phyloP scores from a whole-genome alignment of 202 grass and related monocot species.

The Hordeum pubiflorum region DNA sequence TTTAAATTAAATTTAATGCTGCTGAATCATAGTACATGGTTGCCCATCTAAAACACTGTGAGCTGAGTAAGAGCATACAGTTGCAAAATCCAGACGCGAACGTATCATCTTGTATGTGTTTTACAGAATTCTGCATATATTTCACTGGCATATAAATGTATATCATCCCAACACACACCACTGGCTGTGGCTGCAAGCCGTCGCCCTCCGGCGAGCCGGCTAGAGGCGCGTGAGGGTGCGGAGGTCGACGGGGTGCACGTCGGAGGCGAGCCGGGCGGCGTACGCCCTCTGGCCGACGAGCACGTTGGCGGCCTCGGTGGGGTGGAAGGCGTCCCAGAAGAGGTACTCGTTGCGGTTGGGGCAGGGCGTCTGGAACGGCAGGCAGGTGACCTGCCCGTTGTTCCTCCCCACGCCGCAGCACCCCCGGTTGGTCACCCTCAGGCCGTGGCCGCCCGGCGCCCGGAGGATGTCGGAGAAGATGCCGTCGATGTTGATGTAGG shows the following conservation, averaged over 20 bases:
- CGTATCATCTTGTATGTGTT: not conserved
- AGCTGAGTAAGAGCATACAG: not conserved
- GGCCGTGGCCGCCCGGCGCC: constrained; percentile 29
- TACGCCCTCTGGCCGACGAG: constrained; percentile 61
- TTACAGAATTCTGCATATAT: not conserved
- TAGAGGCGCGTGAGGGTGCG: constrained; percentile 46
- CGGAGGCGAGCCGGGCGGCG: constrained; percentile 41
- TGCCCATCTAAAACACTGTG: not conserved
- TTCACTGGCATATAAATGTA: not conserved
- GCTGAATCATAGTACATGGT: not conserved
- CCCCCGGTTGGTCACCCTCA: constrained; percentile 54
- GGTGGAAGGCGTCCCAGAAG: constrained; percentile 96
- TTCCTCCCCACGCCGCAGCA: constrained; percentile 91
- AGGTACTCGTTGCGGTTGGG: constrained; percentile 63
- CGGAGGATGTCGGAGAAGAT: constrained; percentile 66
- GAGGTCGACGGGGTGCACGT: constrained; percentile 72
- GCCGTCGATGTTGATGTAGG: constrained; percentile 64
- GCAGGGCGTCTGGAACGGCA: constrained; percentile 77
- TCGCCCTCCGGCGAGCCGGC: not conserved
- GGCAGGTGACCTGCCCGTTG: constrained; percentile 91
- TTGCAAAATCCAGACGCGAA: not conserved
- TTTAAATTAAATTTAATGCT: not conserved
- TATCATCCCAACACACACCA: not conserved
- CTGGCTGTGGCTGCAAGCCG: no score
- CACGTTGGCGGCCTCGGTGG: constrained; percentile 69